Evolutionary conservation across 495 filamentous ascomycete genomes (phyloP), one percentile per base, ranked within the genome.

Genomic region (Penicillium robsamsonii): DNA sequence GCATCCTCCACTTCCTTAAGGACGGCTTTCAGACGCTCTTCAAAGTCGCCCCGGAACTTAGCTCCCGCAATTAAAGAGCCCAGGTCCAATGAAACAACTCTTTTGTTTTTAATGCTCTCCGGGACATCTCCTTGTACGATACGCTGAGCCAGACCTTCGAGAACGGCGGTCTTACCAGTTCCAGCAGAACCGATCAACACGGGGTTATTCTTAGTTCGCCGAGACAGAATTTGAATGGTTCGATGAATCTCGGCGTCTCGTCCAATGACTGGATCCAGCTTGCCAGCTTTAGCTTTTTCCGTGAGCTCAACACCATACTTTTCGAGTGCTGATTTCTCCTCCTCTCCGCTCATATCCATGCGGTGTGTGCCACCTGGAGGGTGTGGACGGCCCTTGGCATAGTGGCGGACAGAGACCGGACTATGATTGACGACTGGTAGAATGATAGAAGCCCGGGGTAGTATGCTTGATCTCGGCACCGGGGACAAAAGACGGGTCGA

Each of bases 131-230:
- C 94, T 56, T 83, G 80, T 2, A 96, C 89, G 67, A 98, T 97
- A 35, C 93, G 79, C 69, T 93, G 87, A 24, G 94, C 92, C 58
- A 98, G 75, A 1, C 94, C 94, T 74, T 98, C 94, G 11, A 98
- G 68, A 29, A 97, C 89, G 1, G 94, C 94, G 1, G 94, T 98
- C 72, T 98, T 98, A 46, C 94, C 94, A 13, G 92, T 96, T 61
- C 94, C 94, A 6, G 94, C 92, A 29, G 82, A 84, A 62, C 94
- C 94, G 56, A 97, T 96, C 29, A 97, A 76, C 18, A 97, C 93
- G 1, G 94, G 94, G 57, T 97, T 97, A 68, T 98, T 97, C 71
- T 97, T 98, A 5, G 94, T 97, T 46, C 94, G 80, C 53, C 94
- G 80, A 11, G 93, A 97, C 12, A 98, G 75, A 24, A 98, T 84